A percentile compares a stretch with the other conserved stretches of the same genome.
Conservation (phyloP, 768 basidiomycete species). For the Pleurotus tuoliensis region DNA sequence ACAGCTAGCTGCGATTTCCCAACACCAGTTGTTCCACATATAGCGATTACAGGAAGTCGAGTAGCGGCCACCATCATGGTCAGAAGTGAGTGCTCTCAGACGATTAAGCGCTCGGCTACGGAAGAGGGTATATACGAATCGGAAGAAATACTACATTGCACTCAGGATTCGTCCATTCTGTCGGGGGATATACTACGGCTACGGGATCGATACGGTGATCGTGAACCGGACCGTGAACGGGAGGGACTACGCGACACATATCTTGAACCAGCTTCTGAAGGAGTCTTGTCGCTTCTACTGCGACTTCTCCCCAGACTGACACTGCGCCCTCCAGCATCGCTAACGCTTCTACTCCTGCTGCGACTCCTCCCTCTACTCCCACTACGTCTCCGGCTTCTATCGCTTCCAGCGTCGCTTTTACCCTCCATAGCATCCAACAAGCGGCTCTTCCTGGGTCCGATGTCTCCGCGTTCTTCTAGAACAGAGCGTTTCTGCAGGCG, state of each 20-base stretch:
- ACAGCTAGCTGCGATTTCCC: slow-evolving; percentile 94
- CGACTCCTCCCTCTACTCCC: slow-evolving; percentile 33
- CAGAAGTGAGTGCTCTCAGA: background rate
- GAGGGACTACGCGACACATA: slow-evolving; percentile 68
- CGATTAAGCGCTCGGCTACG: too few species aligned
- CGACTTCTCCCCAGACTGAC: slow-evolving; percentile 20
- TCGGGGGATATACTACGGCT: slow-evolving; percentile 58
- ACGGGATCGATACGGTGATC: slow-evolving; percentile 45
- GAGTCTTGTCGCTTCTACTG: slow-evolving; percentile 25
- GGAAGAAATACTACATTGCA: background rate
- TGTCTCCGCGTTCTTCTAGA: slow-evolving; percentile 88
- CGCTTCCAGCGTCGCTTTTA: slow-evolving; percentile 50
- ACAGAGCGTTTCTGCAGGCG: slow-evolving; percentile 81
- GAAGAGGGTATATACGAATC: background rate
- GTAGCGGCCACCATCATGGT: slow-evolving; percentile 26
- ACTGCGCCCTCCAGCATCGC: slow-evolving; percentile 18
- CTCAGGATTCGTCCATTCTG: slow-evolving; percentile 37
- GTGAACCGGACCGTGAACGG: slow-evolving; percentile 31
- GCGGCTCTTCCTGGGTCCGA: slow-evolving; percentile 80
- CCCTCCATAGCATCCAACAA: slow-evolving; percentile 88
- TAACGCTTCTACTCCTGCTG: slow-evolving; percentile 28
- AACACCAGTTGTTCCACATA: slow-evolving; percentile 93
- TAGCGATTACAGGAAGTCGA: slow-evolving; percentile 67
- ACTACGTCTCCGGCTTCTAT: slow-evolving; percentile 34
- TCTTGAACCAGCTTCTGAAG: slow-evolving; percentile 47